Conservation (phyloP, 1,284 basidiomycete species). For the Trichosporon sp. region DNA sequence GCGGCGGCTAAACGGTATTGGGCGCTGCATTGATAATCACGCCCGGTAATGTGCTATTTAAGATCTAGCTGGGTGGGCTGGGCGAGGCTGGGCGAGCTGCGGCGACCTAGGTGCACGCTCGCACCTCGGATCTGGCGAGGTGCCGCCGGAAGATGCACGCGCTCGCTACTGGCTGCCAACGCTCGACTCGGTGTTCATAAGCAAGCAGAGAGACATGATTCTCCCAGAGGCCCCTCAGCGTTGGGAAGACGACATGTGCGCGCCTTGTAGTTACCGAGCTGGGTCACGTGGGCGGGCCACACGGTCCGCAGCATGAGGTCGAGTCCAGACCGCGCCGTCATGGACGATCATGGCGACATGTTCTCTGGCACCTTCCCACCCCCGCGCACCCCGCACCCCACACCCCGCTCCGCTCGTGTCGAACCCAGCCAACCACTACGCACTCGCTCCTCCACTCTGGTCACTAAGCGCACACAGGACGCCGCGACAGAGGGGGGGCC, state of each 20-base stretch:
- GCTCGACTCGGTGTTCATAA: neutral
- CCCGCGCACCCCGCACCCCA: no score
- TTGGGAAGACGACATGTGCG: neutral
- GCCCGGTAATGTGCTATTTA: neutral
- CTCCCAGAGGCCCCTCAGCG: neutral
- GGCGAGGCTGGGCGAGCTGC: no score
- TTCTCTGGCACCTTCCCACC: no score
- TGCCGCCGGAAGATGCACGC: neutral
- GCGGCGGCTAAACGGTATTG: neutral
- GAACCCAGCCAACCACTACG: neutral
- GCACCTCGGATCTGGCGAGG: neutral
- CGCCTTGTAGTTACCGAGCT: neutral
- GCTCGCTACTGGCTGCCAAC: neutral
- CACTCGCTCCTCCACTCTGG: neutral
- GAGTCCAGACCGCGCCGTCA: neutral
- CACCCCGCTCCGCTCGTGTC: no score
- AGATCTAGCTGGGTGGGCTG: no score
- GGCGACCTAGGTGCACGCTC: neutral
- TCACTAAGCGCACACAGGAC: neutral
- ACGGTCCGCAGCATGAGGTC: neutral
- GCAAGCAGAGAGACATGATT: neutral
- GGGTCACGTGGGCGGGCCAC: neutral
- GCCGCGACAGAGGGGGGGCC: neutral
- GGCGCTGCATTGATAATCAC: neutral
- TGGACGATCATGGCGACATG: neutral